Evolutionary conservation across 345 rosid genomes (phyloP).

Genomic region (Geranium rotundifolium): DNA sequence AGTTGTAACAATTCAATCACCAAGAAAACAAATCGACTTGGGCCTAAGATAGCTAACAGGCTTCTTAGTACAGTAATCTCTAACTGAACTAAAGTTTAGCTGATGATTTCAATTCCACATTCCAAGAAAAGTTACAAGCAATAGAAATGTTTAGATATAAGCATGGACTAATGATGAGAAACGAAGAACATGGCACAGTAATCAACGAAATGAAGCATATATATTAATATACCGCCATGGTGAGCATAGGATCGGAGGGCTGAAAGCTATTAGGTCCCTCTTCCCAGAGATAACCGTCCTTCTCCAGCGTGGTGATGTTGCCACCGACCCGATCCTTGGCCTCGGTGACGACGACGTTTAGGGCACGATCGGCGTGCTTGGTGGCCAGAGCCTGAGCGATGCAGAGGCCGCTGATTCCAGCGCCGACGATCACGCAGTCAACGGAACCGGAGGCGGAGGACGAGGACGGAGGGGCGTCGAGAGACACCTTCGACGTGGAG

Average conservation of each 20-base stretch:
- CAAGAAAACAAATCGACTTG: no score
- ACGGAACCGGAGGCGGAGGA: constrained; percentile 23
- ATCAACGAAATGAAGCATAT: no score
- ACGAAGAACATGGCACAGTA: no score
- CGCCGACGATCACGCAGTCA: constrained; percentile 82
- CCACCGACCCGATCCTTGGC: constrained; percentile 83
- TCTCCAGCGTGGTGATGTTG: constrained; percentile 69
- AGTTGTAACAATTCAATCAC: no score
- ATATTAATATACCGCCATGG: constrained; percentile 54
- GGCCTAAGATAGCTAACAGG: no score
- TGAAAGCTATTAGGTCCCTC: constrained; percentile 96
- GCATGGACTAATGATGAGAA: no score
- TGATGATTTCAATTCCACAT: constrained; percentile 1
- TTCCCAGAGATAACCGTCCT: constrained; percentile 87
- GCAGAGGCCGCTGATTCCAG: constrained; percentile 89
- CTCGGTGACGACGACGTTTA: constrained; percentile 74
- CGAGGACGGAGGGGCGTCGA: constrained; percentile 1
- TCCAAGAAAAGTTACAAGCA: no score
- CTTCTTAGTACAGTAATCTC: no score
- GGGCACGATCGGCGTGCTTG: constrained; percentile 47
- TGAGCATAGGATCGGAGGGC: constrained; percentile 90
- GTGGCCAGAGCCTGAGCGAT: constrained; percentile 85
- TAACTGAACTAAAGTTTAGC: constrained; percentile 5
- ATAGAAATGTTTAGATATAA: neutral
- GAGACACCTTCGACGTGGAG: neutral